A percentile compares a stretch with the other conserved stretches of the same genome.
These are phyloP conservation scores for Phascolomyces articulosus DNA, from an alignment of 371 early-diverging fungal species.

Conservation along the genomic window DNA sequence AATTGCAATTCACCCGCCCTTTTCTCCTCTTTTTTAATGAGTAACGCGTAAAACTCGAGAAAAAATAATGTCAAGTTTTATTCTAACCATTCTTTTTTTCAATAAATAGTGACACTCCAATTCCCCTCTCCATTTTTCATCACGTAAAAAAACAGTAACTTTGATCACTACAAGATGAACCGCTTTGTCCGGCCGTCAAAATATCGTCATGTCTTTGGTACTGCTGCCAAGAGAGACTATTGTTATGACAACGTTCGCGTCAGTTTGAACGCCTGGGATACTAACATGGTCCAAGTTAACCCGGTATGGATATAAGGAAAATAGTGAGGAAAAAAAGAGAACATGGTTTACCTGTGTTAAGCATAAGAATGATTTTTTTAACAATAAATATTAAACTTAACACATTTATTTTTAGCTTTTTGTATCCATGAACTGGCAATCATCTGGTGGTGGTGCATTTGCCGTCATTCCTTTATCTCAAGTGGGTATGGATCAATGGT, in stretches of 20 bases:
- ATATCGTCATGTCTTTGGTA: conserved; percentile 95
- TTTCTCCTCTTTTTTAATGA: not conserved
- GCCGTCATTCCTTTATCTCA: conserved; percentile 86
- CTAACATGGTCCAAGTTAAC: conserved; percentile 94
- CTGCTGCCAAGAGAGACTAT: conserved; percentile 84
- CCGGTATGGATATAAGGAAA: conserved; percentile 58
- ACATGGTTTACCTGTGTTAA: too few relatives aligned
- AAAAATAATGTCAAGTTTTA: too few relatives aligned
- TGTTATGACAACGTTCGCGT: conserved; percentile 95
- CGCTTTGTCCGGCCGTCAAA: conserved; percentile 82
- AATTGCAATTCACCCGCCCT: not conserved
- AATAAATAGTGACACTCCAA: too few relatives aligned
- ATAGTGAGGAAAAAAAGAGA: not conserved
- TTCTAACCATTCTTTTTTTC: too few relatives aligned
- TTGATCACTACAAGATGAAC: conserved; percentile 50
- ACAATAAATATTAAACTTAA: too few relatives aligned
- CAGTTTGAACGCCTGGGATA: conserved; percentile 95
- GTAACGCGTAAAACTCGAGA: not conserved
- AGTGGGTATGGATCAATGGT: conserved; percentile 58
- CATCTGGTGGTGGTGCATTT: conserved; percentile 97
- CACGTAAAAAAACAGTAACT: not conserved
- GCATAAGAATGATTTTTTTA: too few relatives aligned
- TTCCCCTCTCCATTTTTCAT: not conserved
- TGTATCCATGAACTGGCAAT: conserved; percentile 94
- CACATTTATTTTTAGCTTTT: conserved; percentile 56